These are phyloP conservation scores for Potentilla sterilis DNA, from an alignment of 306 rosid genomes.

Conservation along the genomic window DNA sequence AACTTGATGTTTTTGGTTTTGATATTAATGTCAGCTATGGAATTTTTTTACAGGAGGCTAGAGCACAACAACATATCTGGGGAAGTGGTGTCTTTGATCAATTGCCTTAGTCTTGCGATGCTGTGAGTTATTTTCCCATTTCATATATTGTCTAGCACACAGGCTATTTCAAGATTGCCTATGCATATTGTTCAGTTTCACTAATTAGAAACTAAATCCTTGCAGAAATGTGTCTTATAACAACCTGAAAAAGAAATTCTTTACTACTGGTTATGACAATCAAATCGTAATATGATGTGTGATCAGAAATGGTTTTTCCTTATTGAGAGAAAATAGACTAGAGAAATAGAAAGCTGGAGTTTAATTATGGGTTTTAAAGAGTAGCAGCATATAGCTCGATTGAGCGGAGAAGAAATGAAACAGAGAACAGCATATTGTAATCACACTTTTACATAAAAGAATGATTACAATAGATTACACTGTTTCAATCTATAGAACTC, in stretches of 20 bases:
- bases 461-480: no score
- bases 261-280: no score
- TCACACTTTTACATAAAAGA: no score
- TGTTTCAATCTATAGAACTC: no score
- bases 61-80: conserved; percentile 82
- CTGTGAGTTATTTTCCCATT: conserved; percentile 48
- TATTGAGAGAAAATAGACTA: no score
- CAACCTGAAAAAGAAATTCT: conserved; percentile 17
- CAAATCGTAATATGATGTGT: no score
- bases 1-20: neutral
- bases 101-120: conserved; percentile 71
- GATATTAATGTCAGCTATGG: neutral
- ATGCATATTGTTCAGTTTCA: neutral
- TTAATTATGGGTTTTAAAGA: no score
- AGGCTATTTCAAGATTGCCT: neutral
- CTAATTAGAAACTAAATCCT: conserved; percentile 15
- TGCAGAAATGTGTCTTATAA: conserved; percentile 88
- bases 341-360: no score
- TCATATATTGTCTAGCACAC: neutral
- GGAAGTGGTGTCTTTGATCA: conserved; percentile 57
- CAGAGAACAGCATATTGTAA: no score
- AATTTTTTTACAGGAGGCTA: conserved; percentile 63
- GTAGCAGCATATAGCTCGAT: no score
- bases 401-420: no score
- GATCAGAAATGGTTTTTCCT: no score